A percentile compares a stretch with the other conserved stretches of the same genome.
phyloP scores from a whole-genome alignment of 371 early-diverging fungal genomes.

The Mortierella sp. region DNA sequence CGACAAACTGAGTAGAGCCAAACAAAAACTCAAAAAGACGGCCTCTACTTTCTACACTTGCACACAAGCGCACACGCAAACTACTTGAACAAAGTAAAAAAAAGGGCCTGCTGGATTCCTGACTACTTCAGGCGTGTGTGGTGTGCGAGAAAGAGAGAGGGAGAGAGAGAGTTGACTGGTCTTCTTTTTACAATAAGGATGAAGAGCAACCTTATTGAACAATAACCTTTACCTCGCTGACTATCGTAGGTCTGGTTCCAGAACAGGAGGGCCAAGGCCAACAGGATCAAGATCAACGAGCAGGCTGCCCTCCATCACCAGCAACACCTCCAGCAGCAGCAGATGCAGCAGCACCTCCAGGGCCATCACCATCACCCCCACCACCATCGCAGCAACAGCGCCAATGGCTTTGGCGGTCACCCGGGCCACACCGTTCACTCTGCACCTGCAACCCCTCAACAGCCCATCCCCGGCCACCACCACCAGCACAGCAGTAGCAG shows the following conservation, averaged over 20 bases:
- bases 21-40: background rate
- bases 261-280: slow-evolving; percentile 92
- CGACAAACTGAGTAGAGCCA: background rate
- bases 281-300: slow-evolving; percentile 65
- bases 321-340: slow-evolving; percentile 57
- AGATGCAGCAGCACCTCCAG: slow-evolving; percentile 37
- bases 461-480: slow-evolving; percentile 29
- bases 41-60: background rate
- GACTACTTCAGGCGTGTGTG: background rate
- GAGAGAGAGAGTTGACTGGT: background rate
- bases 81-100: background rate
- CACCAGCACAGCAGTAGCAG: slow-evolving; percentile 18
- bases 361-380: slow-evolving; percentile 33
- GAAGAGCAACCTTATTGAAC: slow-evolving; percentile 28
- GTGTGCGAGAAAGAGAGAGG: background rate
- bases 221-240: background rate
- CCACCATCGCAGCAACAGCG: slow-evolving; percentile 36
- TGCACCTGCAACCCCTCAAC: slow-evolving; percentile 34
- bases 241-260: slow-evolving; percentile 91
- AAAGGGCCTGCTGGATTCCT: background rate
- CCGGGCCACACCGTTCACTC: slow-evolving; percentile 32
- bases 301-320: slow-evolving; percentile 59
- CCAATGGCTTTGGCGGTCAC: slow-evolving; percentile 35
- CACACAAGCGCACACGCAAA: background rate
- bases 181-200: too few relatives aligned